phyloP scores from a whole-genome alignment of 2,329 filamentous ascomycete genomes.

The Sordariomycetes sp. region DNA sequence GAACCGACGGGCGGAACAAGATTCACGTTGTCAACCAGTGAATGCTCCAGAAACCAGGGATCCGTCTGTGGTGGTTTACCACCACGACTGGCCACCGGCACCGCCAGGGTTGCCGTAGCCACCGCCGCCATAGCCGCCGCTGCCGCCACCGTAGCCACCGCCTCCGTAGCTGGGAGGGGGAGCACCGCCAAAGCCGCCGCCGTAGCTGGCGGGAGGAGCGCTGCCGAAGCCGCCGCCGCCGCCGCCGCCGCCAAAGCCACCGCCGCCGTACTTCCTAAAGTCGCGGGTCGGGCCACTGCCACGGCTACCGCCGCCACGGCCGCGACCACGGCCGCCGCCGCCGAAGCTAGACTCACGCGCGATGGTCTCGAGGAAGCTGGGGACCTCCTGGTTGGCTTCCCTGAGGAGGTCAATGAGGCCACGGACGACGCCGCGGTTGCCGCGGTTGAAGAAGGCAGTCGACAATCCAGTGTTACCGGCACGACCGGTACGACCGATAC shows the following conservation, averaged over 20 bases:
- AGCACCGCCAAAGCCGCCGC: slow-evolving; percentile 22
- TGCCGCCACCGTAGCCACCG: slow-evolving; percentile 27
- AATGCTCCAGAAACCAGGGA: background rate
- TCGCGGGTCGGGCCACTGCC: slow-evolving; percentile 65
- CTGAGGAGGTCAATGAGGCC: slow-evolving; percentile 96
- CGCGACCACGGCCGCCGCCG: slow-evolving; percentile 49
- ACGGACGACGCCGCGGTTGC: slow-evolving; percentile 93
- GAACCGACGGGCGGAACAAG: background rate
- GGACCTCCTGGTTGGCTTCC: slow-evolving; percentile 96
- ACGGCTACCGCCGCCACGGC: slow-evolving; percentile 54
- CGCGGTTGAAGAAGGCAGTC: slow-evolving; percentile 99
- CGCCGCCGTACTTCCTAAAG: slow-evolving; percentile 67
- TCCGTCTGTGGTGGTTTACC: slow-evolving; percentile 26
- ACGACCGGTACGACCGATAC: slow-evolving; percentile 99
- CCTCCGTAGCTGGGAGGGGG: slow-evolving; percentile 22
- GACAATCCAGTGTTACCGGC: slow-evolving; percentile 97
- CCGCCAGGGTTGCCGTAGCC: slow-evolving; percentile 58
- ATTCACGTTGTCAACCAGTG: slow-evolving; percentile 1
- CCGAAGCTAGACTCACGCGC: slow-evolving; percentile 86
- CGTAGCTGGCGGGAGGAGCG: slow-evolving; percentile 16
- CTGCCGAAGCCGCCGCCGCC: slow-evolving; percentile 23
- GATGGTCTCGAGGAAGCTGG: slow-evolving; percentile 89
- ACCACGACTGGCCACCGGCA: slow-evolving; percentile 40
- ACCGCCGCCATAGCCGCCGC: slow-evolving; percentile 27
- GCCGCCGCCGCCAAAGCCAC: slow-evolving; percentile 26